Evolutionary conservation across 2,329 filamentous ascomycete species (phyloP), one percentile per base, ranked within the genome.

Genomic region (Aspergillus proliferans): DNA sequence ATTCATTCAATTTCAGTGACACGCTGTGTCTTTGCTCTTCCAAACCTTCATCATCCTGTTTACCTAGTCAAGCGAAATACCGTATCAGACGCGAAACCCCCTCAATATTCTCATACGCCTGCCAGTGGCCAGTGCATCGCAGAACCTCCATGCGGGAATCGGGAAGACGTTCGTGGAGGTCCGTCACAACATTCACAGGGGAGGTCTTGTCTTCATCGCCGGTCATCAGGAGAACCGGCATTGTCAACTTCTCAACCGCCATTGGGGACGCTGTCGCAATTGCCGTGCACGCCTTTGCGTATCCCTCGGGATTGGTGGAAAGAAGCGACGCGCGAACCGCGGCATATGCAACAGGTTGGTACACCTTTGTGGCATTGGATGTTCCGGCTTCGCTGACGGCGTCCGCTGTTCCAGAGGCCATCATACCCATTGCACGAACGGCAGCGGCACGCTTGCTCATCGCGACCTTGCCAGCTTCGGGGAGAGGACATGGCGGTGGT

Each of bases 201-300:
- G 70, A 69, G 26, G 64, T 61, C 51, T 70, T 69, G 48, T 80
- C 76, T 14, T 77, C 69, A 1, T 67, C 61, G 0, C 77, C 76
- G 0, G 73, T 74, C 2, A 80, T 51, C 39, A 80, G 64, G 26
- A 71, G 55, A 1, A 65, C 66, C n/a, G 61, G 55, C 4, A 60
- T 56, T 7, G 64, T 54, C 3, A 76, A 45, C 6, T 58, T 51
- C 18, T 61, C 53, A 2, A 75, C 54, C 19, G 69, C 58, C 19
- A 76, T 44, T 14, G 55, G 48, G 18, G 58, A 59, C 1, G 71
- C 70, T 3, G 62, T 63, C 3, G 73, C 78, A 26, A 81, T 64
- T 2, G 78, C 78, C 24, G 65, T 64, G 39, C 75, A 77, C 0
- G 70, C 78, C 52, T 81, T 82, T 1, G 78, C 78, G 58, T 80